These are phyloP conservation scores for Fusarium sp. DNA, from an alignment of 2,329 filamentous ascomycete species.

Conservation along the genomic window DNA sequence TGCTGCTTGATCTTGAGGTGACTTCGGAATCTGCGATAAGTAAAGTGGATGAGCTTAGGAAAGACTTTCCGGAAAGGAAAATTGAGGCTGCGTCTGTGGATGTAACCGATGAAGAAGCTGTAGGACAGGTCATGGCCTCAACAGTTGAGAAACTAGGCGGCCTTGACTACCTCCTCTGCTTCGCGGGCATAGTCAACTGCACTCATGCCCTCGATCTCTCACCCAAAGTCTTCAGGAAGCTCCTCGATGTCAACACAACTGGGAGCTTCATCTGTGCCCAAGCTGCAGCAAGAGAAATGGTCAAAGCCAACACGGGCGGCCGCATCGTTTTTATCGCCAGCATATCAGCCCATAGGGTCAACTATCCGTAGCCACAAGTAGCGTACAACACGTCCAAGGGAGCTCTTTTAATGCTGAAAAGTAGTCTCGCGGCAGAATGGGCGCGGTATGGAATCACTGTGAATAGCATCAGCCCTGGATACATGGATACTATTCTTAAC, in stretches of 20 bases:
- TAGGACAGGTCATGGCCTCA: background rate
- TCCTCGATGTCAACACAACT: slow-evolving; percentile 77
- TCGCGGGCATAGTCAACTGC: slow-evolving; percentile 67
- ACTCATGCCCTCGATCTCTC: slow-evolving; percentile 69
- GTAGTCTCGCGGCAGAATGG: slow-evolving; percentile 68
- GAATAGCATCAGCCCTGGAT: slow-evolving; percentile 76
- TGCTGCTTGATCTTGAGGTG: slow-evolving; percentile 12
- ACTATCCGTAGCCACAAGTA: slow-evolving; percentile 77
- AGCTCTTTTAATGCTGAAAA: slow-evolving; percentile 70
- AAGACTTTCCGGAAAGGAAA: background rate
- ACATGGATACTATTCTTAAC: slow-evolving; percentile 81
- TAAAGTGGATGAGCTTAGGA: background rate
- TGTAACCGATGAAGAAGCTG: slow-evolving; percentile 4
- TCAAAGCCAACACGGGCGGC: slow-evolving; percentile 60
- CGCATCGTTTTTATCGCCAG: slow-evolving; percentile 73
- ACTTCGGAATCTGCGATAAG: background rate
- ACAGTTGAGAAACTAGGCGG: background rate
- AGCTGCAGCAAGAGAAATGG: slow-evolving; percentile 66
- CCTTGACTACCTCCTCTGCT: slow-evolving; percentile 10
- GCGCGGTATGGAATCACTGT: slow-evolving; percentile 74
- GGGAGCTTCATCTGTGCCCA: slow-evolving; percentile 77
- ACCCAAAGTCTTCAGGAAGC: slow-evolving; percentile 66
- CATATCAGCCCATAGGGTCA: slow-evolving; percentile 74
- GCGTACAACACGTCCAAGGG: slow-evolving; percentile 80
- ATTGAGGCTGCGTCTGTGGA: background rate